Percentiles rank a stretch among this genome's conserved stretches.
Evolutionary conservation across 1,284 basidiomycete genomes (phyloP).

Genomic region (Exobasidium cylindrosporum): DNA sequence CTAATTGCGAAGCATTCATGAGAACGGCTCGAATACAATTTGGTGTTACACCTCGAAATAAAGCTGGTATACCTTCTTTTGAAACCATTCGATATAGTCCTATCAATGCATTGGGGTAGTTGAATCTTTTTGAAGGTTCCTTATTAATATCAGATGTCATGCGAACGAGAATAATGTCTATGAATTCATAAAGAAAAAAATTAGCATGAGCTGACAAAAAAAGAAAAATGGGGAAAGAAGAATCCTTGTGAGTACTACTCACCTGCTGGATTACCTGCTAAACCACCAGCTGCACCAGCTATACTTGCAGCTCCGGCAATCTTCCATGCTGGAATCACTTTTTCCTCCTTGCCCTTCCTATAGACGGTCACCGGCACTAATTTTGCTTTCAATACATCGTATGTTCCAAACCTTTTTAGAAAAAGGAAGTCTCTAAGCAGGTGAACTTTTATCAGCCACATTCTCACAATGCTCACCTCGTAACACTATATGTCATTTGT

Average conservation of each 20-base stretch:
- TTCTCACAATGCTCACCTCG: slow-evolving; percentile 26
- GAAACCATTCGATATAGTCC: slow-evolving; percentile 58
- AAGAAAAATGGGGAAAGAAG: slow-evolving; percentile 4
- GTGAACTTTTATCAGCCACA: too few relatives aligned
- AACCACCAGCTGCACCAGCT: slow-evolving; percentile 46
- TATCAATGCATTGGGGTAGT: slow-evolving; percentile 57
- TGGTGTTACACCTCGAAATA: slow-evolving; percentile 59
- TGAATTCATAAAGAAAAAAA: not conserved
- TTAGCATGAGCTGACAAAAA: not conserved
- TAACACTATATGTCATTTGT: slow-evolving; percentile 53
- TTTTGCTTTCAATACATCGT: slow-evolving; percentile 45
- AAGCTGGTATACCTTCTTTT: slow-evolving; percentile 58
- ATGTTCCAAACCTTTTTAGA: slow-evolving; percentile 44
- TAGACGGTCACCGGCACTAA: slow-evolving; percentile 16
- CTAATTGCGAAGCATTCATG: slow-evolving; percentile 58
- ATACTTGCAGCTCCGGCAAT: slow-evolving; percentile 39
- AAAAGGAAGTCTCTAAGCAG: too few relatives aligned
- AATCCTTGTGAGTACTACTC: not conserved
- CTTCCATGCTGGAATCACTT: slow-evolving; percentile 27
- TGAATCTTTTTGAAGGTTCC: slow-evolving; percentile 38
- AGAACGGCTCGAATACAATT: slow-evolving; percentile 60
- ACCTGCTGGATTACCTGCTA: slow-evolving; percentile 46
- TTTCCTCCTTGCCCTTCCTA: slow-evolving; percentile 18
- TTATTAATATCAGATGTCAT: slow-evolving; percentile 57
- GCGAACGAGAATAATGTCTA: slow-evolving; percentile 60